A percentile compares a stretch with the other conserved stretches of the same genome.
Conservation (phyloP, 75 land plant genomes). For the Chamaecyparis obtusa region DNA sequence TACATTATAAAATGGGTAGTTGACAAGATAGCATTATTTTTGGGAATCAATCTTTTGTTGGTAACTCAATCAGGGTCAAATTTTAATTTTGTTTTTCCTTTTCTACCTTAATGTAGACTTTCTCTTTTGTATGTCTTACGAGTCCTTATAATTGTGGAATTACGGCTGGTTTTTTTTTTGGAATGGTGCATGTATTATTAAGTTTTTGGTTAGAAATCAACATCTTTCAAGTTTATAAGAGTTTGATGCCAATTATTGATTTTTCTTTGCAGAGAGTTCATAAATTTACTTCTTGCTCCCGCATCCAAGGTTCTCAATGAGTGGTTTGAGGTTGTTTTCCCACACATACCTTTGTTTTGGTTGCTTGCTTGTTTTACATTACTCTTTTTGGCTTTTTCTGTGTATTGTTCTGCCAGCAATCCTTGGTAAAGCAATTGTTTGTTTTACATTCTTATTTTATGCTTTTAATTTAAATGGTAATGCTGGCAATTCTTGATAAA, state of each 20-base stretch:
- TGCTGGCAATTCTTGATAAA: too few relatives aligned
- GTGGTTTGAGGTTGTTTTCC: slow-evolving; percentile 87
- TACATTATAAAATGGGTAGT: background rate
- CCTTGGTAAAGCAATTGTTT: background rate
- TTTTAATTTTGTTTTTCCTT: background rate
- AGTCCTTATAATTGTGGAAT: too few relatives aligned
- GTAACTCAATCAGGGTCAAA: background rate
- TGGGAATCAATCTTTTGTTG: background rate
- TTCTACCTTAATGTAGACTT: background rate
- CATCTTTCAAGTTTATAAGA: background rate
- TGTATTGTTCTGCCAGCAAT: background rate
- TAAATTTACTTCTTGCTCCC: slow-evolving; percentile 88
- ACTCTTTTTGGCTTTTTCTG: background rate
- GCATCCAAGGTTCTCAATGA: slow-evolving; percentile 86
- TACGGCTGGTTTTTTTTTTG: background rate
- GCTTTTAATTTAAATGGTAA: background rate
- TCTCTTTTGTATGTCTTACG: background rate
- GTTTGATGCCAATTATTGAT: background rate
- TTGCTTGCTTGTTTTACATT: too few relatives aligned
- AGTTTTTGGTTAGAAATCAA: background rate
- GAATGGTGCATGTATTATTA: background rate
- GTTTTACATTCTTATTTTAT: too few relatives aligned
- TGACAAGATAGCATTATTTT: background rate
- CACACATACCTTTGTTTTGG: background rate
- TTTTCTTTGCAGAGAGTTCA: slow-evolving; percentile 67